Evolutionary conservation across 495 filamentous ascomycete species (phyloP).

Genomic region (Elasticomyces elasticus): DNA sequence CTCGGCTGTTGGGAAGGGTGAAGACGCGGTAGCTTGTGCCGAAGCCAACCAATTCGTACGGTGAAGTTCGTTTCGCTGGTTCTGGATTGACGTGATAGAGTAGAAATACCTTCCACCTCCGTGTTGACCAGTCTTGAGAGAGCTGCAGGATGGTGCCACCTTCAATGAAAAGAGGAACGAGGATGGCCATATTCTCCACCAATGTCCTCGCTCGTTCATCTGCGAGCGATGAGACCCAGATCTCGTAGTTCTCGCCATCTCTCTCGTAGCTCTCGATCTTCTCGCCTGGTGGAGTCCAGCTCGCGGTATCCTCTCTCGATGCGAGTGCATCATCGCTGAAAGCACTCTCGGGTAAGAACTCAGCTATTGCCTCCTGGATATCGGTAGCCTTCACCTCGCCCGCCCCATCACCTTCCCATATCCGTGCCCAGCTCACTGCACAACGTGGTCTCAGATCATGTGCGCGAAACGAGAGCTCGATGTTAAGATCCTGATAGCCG

Average conservation of each 20-base stretch:
- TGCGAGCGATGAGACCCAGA: conserved; percentile 50
- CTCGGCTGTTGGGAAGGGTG: conserved; percentile 36
- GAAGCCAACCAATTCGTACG: conserved; percentile 74
- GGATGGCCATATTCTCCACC: conserved; percentile 67
- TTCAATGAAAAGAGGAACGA: conserved; percentile 85
- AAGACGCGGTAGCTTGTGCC: conserved; percentile 82
- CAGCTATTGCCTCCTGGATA: conserved; percentile 52
- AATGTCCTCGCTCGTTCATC: conserved; percentile 52
- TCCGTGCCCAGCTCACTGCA: too few relatives aligned
- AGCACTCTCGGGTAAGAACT: conserved; percentile 54
- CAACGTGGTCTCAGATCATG: conserved; percentile 70
- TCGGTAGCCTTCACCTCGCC: conserved; percentile 62
- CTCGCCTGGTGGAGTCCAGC: conserved; percentile 48
- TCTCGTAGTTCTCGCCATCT: conserved; percentile 45
- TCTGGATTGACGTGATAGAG: conserved; percentile 49
- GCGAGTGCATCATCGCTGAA: conserved; percentile 29
- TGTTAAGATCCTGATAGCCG: conserved; percentile 69
- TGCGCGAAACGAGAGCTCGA: conserved; percentile 68
- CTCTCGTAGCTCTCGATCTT: conserved; percentile 43
- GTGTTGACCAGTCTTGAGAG: conserved; percentile 60
- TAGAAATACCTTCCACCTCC: conserved; percentile 84
- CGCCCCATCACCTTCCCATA: conserved; percentile 63
- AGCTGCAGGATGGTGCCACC: conserved; percentile 64
- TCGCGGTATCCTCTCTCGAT: conserved; percentile 24
- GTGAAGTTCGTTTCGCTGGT: conserved; percentile 34